Conservation (phyloP, 805 yeast species). For the Metschnikowia noctiluminum region DNA sequence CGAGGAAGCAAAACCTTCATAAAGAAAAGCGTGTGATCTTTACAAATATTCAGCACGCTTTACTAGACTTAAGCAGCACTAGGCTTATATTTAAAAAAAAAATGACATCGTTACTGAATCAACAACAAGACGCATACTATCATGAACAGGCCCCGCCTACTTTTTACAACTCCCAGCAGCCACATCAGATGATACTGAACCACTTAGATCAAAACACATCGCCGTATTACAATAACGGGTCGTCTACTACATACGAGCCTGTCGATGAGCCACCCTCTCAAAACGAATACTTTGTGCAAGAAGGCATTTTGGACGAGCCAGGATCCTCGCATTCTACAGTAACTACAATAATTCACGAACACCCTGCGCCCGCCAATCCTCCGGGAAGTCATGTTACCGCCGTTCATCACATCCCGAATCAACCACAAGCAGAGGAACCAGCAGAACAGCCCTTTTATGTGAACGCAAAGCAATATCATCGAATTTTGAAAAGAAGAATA, state of each 20-base stretch:
- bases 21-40: no score
- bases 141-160: conserved; percentile 21
- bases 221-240: conserved; percentile 22
- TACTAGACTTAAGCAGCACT: background rate
- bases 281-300: conserved; percentile 14
- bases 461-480: conserved; percentile 95
- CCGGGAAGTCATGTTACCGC: conserved; percentile 6
- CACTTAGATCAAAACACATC: conserved; percentile 18
- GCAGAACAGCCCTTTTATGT: conserved; percentile 93
- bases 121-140: conserved; percentile 22
- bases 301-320: conserved; percentile 10
- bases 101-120: conserved; percentile 22
- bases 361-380: conserved; percentile 7
- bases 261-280: conserved; percentile 13
- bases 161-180: conserved; percentile 18
- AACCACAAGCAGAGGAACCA: conserved; percentile 16
- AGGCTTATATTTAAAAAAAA: background rate
- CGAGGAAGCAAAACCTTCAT: no score
- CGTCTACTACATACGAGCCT: conserved; percentile 12
- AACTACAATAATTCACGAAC: conserved; percentile 11
- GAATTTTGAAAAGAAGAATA: conserved; percentile 86
- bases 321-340: conserved; percentile 7
- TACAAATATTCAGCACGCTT: background rate
- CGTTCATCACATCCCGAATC: conserved; percentile 10
- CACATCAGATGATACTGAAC: conserved; percentile 15